These are phyloP conservation scores for Citeromyces hawaiiensis DNA, from an alignment of 1,139 yeast genomes.

Conservation along the genomic window DNA sequence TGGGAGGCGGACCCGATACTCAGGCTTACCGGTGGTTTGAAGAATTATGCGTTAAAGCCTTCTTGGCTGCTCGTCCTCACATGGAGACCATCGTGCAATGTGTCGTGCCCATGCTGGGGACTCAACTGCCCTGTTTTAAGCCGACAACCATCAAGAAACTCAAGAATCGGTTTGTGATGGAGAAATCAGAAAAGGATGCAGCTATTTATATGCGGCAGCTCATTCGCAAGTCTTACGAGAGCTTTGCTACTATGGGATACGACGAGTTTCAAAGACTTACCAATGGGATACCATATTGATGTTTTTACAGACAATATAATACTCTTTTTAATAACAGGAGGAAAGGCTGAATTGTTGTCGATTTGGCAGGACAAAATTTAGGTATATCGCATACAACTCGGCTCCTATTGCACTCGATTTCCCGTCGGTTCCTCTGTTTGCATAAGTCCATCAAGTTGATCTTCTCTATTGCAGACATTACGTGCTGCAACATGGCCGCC, in stretches of 20 bases:
- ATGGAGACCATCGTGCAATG: conserved; percentile 78
- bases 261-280: conserved; percentile 96
- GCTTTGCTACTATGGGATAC: conserved; percentile 84
- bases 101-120: conserved; percentile 86
- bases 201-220: conserved; percentile 64
- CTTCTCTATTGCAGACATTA: too few relatives aligned
- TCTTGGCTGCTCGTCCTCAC: conserved; percentile 78
- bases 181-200: conserved; percentile 76
- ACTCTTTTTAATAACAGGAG: too few relatives aligned
- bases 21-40: conserved; percentile 93
- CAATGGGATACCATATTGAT: conserved; percentile 85
- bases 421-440: too few relatives aligned
- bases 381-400: too few relatives aligned
- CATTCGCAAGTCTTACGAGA: conserved; percentile 73
- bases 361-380: too few relatives aligned
- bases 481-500: too few relatives aligned
- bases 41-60: conserved; percentile 88
- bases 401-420: too few relatives aligned
- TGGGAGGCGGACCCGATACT: conserved; percentile 80
- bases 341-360: too few relatives aligned
- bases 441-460: too few relatives aligned
- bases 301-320: not conserved
- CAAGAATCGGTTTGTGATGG: conserved; percentile 67
- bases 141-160: conserved; percentile 70
- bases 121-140: conserved; percentile 95